These are phyloP conservation scores for Coemansia sp. DNA, from an alignment of 192 early-diverging fungal species.

Conservation along the genomic window DNA sequence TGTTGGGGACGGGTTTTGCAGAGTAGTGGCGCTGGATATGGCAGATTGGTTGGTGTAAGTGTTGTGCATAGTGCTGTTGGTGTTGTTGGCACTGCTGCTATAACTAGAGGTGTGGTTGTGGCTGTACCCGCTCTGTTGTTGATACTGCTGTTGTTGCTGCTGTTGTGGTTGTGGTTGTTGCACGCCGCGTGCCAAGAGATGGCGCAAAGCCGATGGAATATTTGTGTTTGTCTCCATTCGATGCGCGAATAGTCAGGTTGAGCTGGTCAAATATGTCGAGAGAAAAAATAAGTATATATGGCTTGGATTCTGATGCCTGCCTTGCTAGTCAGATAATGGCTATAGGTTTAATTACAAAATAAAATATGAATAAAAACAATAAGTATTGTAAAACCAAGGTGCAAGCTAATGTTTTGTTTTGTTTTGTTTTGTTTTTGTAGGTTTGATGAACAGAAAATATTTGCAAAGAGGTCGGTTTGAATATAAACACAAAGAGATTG, in stretches of 20 bases:
- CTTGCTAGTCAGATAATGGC: not conserved
- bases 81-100: not conserved
- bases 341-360: constrained; percentile 2
- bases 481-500: not conserved
- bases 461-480: not conserved
- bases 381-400: constrained; percentile 1
- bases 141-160: constrained; percentile 12
- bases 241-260: not conserved
- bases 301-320: not conserved
- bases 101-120: constrained; percentile 4
- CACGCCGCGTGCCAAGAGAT: constrained; percentile 41
- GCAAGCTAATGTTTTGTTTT: not conserved
- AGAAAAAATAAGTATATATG: not conserved
- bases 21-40: constrained; percentile 37
- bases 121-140: not conserved
- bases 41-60: constrained; percentile 32
- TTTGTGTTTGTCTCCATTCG: constrained; percentile 35
- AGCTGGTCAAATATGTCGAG: not conserved
- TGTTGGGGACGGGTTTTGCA: constrained; percentile 19
- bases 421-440: not conserved
- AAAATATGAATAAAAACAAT: not conserved
- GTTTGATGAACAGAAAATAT: too few relatives aligned
- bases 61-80: constrained; percentile 7
- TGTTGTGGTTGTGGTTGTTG: constrained; percentile 19
- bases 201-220: constrained; percentile 41